These are phyloP conservation scores for Stylosanthes scabra DNA, from an alignment of 331 rosid genomes.

Conservation along the genomic window DNA sequence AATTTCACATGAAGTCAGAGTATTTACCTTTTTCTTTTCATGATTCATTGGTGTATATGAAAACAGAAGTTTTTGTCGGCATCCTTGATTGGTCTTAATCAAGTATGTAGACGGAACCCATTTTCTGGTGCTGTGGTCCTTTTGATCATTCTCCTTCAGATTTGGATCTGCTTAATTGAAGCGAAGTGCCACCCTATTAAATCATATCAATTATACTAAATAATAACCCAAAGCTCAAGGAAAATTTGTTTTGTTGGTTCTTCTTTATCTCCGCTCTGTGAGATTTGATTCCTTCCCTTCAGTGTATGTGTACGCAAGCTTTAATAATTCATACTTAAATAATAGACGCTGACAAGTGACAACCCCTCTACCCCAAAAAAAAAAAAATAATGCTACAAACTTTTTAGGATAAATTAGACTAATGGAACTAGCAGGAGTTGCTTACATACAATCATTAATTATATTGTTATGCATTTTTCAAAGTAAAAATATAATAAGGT, in stretches of 20 bases:
- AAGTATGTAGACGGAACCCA: background rate
- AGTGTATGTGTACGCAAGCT: background rate
- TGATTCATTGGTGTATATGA: background rate
- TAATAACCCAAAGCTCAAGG: no score
- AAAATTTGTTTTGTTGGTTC: background rate
- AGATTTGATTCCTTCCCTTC: constrained; percentile 22
- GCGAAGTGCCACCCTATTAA: background rate
- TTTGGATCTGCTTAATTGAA: background rate
- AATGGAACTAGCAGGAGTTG: background rate
- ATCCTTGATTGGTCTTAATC: background rate
- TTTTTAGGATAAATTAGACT: background rate
- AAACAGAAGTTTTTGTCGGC: no score
- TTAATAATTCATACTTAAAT: background rate
- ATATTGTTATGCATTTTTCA: background rate
- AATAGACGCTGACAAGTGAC: no score
- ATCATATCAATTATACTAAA: background rate
- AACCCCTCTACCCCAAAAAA: no score
- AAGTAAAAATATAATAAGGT: background rate
- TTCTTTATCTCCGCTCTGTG: background rate
- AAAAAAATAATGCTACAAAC: no score
- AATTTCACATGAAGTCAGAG: no score
- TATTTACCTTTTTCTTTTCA: no score
- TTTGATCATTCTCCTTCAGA: background rate
- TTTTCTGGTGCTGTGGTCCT: background rate
- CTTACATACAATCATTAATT: background rate